Percentiles rank a stretch among this genome's conserved stretches.
These are phyloP conservation scores for Penicillium samsonianum DNA, from an alignment of 495 filamentous ascomycete genomes.

Conservation along the genomic window DNA sequence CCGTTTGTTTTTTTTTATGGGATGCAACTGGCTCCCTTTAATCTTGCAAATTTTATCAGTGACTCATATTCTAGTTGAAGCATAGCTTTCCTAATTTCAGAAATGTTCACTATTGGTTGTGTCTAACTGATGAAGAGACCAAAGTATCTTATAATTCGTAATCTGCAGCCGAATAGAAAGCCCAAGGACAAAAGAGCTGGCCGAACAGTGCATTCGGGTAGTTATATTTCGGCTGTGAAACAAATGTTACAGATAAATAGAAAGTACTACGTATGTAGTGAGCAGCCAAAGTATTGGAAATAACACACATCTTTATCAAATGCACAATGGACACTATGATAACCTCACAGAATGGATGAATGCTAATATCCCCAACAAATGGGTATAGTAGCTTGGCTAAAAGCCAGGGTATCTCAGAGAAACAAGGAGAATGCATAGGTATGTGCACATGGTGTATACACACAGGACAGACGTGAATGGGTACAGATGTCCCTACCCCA, in stretches of 20 bases:
- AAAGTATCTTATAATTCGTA: neutral
- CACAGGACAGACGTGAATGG: constrained; percentile 1
- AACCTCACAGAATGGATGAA: neutral
- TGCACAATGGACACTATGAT: neutral
- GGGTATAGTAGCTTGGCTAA: constrained; percentile 2
- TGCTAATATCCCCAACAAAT: constrained; percentile 1
- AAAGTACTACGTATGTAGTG: neutral
- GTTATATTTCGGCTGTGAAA: neutral
- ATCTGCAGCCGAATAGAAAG: neutral
- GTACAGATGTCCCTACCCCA: neutral
- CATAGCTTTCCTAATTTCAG: constrained; percentile 9
- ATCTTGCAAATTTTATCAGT: constrained; percentile 11
- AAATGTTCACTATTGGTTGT: neutral
- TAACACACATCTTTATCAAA: constrained; percentile 2
- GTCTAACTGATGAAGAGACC: neutral
- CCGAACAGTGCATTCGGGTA: neutral
- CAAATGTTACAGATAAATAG: neutral
- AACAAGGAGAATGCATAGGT: constrained; percentile 11
- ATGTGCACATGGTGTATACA: constrained; percentile 17
- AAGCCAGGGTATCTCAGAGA: constrained; percentile 16
- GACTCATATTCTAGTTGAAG: constrained; percentile 11
- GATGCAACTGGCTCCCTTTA: constrained; percentile 8
- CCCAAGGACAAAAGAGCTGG: neutral
- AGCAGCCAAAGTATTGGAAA: neutral
- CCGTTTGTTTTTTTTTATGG: constrained; percentile 1